phyloP scores from a whole-genome alignment of 164 flowering plant genomes.

The Buxus sempervirens region DNA sequence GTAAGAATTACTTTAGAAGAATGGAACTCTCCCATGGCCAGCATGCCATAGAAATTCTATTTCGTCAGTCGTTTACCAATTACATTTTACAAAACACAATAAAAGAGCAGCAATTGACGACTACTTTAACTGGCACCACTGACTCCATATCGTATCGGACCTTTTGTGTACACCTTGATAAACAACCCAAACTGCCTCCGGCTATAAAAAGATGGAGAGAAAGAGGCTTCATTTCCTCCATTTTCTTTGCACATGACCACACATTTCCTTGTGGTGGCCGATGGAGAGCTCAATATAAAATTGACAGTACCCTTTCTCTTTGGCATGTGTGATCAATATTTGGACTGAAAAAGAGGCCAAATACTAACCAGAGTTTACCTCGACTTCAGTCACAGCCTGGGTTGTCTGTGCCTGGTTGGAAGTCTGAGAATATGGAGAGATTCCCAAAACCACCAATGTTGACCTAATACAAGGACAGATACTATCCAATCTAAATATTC shows the following conservation, averaged over 20 bases:
- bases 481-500: neutral
- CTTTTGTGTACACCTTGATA: too few species aligned
- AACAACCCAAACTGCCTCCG: neutral
- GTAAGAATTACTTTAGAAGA: too few species aligned
- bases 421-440: constrained; percentile 55
- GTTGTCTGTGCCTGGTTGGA: constrained; percentile 43
- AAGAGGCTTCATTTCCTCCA: neutral
- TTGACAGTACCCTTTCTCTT: neutral
- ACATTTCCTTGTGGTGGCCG: constrained; percentile 1
- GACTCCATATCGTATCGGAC: too few species aligned
- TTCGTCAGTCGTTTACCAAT: too few species aligned
- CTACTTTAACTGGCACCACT: too few species aligned
- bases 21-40: too few species aligned
- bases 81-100: too few species aligned
- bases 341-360: neutral
- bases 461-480: constrained; percentile 47
- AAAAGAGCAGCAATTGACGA: too few species aligned
- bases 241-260: neutral
- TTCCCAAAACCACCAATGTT: constrained; percentile 62
- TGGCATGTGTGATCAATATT: neutral
- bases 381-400: constrained; percentile 37
- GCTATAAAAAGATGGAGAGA: neutral
- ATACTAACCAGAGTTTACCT: constrained; percentile 29
- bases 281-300: neutral
- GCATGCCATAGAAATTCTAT: too few species aligned